Evolutionary conservation across 306 rosid genomes (phyloP).

Genomic region (Vigna radiata): DNA sequence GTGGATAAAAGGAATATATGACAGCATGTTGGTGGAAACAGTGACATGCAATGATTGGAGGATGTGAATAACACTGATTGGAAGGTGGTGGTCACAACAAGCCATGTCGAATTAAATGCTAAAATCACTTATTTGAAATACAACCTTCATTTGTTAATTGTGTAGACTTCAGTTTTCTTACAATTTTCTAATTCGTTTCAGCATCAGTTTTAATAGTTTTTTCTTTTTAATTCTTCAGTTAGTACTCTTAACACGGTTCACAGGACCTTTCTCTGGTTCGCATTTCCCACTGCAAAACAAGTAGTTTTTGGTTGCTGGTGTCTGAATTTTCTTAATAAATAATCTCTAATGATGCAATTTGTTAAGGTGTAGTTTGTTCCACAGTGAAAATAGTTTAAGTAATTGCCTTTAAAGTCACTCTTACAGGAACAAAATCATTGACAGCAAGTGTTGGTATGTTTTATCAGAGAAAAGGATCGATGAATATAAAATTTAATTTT

Average conservation of each 20-base stretch:
- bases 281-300: neutral
- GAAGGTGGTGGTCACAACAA: neutral
- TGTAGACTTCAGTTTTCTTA: too few relatives aligned
- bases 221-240: too few relatives aligned
- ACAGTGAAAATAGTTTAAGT: neutral
- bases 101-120: neutral
- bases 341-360: neutral
- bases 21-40: neutral
- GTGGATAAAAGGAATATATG: neutral
- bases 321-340: neutral
- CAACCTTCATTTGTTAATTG: too few relatives aligned
- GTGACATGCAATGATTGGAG: neutral
- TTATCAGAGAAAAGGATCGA: neutral
- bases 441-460: neutral
- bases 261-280: too few relatives aligned
- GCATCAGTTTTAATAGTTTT: too few relatives aligned
- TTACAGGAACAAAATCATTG: neutral
- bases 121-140: too few relatives aligned
- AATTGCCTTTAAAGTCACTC: neutral
- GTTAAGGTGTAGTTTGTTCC: neutral
- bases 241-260: too few relatives aligned
- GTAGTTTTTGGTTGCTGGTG: neutral
- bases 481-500: neutral
- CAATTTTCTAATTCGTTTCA: too few relatives aligned
- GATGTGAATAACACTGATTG: neutral